Base-by-base conservation (phyloP, 345 rosid genomes). In the Linum usitatissimum region DNA sequence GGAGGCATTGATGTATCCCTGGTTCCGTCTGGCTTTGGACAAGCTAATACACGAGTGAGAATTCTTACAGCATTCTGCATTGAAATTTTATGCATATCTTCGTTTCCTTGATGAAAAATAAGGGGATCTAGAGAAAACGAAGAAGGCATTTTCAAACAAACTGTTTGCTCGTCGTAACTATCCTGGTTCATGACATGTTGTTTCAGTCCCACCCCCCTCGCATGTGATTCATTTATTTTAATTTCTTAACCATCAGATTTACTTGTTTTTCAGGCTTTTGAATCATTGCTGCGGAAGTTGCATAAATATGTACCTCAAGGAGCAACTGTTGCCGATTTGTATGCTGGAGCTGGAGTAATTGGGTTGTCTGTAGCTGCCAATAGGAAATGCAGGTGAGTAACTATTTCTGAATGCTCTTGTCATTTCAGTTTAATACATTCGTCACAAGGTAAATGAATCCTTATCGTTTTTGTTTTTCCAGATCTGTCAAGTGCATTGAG, bases 311-410 rank as follows among this genome's bases (percentile, higher is more conserved):
- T 89, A 20, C 88, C 93, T 68, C 59, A 67, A 66, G 93, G 93
- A 78, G 83, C 98, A 75, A 79, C 95, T 71, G 93, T 92, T 72
- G 79, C 90, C 72, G 98, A 92, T 77, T 78, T 92, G 64, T 92
- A 89, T 74, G 95, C 96, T 70, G 98, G 98, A 83, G 95, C 95
- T 65, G 96, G 98, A 57, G 91, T 83, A 59, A 92, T 92, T 73
- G 96, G 98, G 69, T 63, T 89, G 69, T 92, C 98, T 30, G 74
- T 92, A 76, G 96, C 93, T 66, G 86, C 89, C 40, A 75, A 82
- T 31, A 83, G 84, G 73, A 89, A 85, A 71, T 92, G 96, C 95
- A 84, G 90, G 96, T 79, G 80, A 83, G 83, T 72, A 54, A 54
- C 64, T 60, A 20, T 48, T 65, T 65, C 59, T 36, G 10, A 51